These are phyloP conservation scores for Ceratocystis cacaofunesta DNA, from an alignment of 2,329 filamentous ascomycete genomes.

Conservation along the genomic window DNA sequence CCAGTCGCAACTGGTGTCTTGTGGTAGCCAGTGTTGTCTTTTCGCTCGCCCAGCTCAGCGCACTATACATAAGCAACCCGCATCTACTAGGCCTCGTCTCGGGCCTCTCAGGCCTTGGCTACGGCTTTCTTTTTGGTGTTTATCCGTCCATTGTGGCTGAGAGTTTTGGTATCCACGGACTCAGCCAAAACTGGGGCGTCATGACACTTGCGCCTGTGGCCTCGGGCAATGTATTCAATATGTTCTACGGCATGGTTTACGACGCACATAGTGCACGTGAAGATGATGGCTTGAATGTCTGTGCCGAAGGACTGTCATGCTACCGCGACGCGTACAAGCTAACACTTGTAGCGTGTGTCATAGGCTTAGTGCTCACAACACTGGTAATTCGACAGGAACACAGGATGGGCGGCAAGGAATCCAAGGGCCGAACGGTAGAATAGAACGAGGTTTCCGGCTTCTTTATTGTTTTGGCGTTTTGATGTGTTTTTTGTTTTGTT, in stretches of 20 bases:
- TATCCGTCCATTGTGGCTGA: constrained; percentile 83
- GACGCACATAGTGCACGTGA: constrained; percentile 62
- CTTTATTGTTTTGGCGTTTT: neutral
- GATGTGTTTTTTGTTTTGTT: neutral
- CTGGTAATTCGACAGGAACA: constrained; percentile 48
- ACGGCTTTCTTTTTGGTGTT: constrained; percentile 87
- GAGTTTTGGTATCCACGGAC: constrained; percentile 73
- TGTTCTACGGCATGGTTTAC: constrained; percentile 74
- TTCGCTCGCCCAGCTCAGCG: constrained; percentile 61
- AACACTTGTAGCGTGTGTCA: constrained; percentile 55
- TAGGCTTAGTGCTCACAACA: constrained; percentile 54
- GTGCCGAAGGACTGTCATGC: constrained; percentile 62
- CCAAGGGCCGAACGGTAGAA: constrained; percentile 26
- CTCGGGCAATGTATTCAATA: constrained; percentile 81
- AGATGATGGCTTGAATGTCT: constrained; percentile 55
- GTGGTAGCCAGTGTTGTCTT: constrained; percentile 66
- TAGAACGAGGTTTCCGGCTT: constrained; percentile 20
- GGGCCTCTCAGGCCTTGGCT: constrained; percentile 69
- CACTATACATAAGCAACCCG: constrained; percentile 61
- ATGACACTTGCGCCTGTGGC: constrained; percentile 84
- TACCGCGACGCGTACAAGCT: constrained; percentile 69
- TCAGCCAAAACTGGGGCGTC: constrained; percentile 91
- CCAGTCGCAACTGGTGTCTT: constrained; percentile 83
- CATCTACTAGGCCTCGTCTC: constrained; percentile 65
- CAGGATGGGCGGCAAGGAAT: constrained; percentile 23